Percentiles rank a stretch among this genome's conserved stretches.
These are phyloP conservation scores for Trichocladium uniseriatum DNA, from an alignment of 495 filamentous ascomycete genomes.

Conservation along the genomic window DNA sequence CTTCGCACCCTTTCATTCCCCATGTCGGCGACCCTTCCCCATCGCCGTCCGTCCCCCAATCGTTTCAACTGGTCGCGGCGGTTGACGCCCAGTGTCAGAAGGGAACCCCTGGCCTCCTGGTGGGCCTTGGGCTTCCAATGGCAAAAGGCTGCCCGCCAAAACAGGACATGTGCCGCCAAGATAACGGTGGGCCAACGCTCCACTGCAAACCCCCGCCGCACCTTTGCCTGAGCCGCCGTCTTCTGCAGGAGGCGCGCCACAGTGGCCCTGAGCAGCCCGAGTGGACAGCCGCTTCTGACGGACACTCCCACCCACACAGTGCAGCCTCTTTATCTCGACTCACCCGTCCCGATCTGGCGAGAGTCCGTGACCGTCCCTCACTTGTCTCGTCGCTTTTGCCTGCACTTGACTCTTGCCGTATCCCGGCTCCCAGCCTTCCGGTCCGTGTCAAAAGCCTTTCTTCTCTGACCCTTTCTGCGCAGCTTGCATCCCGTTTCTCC, in stretches of 20 bases:
- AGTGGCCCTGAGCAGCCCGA: not conserved
- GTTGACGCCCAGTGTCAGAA: conserved; percentile 28
- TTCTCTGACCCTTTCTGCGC: conserved; percentile 26
- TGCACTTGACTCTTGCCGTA: too few species aligned
- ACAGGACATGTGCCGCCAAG: conserved; percentile 17
- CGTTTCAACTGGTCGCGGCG: conserved; percentile 9
- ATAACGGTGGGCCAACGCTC: conserved; percentile 9
- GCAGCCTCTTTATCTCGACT: conserved; percentile 16
- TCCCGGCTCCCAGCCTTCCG: too few species aligned
- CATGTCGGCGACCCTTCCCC: not conserved
- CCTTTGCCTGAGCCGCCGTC: conserved; percentile 3
- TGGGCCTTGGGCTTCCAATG: conserved; percentile 5
- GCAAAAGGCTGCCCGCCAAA: not conserved
- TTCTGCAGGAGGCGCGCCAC: conserved; percentile 5
- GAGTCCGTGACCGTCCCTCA: conserved; percentile 5
- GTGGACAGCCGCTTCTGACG: conserved; percentile 1
- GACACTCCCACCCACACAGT: conserved; percentile 14
- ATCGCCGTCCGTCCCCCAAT: conserved; percentile 7
- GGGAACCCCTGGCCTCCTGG: conserved; percentile 8
- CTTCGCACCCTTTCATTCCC: not conserved
- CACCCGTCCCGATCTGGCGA: conserved; percentile 4
- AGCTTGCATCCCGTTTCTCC: conserved; percentile 19
- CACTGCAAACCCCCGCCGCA: conserved; percentile 10
- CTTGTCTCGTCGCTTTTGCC: too few species aligned
- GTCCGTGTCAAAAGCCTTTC: too few species aligned